Evolutionary conservation across 441 rosid genomes (phyloP).

Genomic region (Arabidopsis hybrid): DNA sequence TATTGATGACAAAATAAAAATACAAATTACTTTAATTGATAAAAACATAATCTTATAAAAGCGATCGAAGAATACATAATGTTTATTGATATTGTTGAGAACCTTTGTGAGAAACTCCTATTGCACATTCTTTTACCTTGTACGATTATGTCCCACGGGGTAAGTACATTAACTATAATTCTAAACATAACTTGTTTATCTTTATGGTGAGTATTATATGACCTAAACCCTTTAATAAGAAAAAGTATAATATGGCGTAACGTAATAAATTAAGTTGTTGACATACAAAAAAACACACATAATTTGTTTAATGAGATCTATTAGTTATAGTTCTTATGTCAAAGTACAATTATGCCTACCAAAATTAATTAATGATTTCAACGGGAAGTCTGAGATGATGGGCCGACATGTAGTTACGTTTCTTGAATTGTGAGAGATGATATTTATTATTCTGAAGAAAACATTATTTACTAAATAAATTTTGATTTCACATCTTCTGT

Average conservation of each 20-base stretch:
- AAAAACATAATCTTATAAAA: neutral
- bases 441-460: conserved; percentile 27
- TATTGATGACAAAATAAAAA: neutral
- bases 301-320: conserved; percentile 9
- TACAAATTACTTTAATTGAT: neutral
- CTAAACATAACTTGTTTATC: neutral
- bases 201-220: neutral
- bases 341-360: conserved; percentile 18
- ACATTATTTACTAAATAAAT: neutral
- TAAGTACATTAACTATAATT: neutral
- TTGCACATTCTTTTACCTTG: neutral
- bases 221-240: neutral
- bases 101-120: no score
- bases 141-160: neutral
- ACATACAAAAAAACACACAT: neutral
- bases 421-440: conserved; percentile 27
- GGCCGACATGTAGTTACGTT: conserved; percentile 39
- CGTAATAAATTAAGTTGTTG: neutral
- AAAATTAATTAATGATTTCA: conserved; percentile 35
- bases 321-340: conserved; percentile 27
- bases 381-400: conserved; percentile 33
- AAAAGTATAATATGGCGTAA: neutral
- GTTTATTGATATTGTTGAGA: no score
- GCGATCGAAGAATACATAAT: no score
- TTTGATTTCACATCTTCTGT: conserved; percentile 15